Evolutionary conservation across 768 basidiomycete genomes (phyloP).

Genomic region (Gymnopilus junonius): DNA sequence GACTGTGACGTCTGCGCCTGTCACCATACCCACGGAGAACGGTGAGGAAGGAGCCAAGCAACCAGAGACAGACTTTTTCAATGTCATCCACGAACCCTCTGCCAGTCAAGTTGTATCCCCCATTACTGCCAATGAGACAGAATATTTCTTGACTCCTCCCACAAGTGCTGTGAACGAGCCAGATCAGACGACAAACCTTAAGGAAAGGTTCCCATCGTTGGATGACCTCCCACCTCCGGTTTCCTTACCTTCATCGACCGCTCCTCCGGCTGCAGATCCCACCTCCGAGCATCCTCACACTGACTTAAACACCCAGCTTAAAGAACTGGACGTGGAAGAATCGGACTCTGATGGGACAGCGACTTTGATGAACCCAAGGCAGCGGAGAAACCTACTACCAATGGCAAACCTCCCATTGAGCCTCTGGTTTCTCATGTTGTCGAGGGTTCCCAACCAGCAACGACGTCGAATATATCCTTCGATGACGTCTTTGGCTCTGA

Average conservation of each 20-base stretch:
- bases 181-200: constrained; percentile 14
- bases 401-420: constrained; percentile 13
- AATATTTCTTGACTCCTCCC: constrained; percentile 66
- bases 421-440: neutral
- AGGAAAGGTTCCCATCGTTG: constrained; percentile 33
- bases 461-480: constrained; percentile 18
- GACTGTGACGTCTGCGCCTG: neutral
- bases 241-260: constrained; percentile 35
- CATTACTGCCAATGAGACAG: constrained; percentile 41
- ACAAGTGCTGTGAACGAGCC: constrained; percentile 36
- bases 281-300: constrained; percentile 41
- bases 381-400: constrained; percentile 24
- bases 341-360: constrained; percentile 55
- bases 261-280: constrained; percentile 21
- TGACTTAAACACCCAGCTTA: constrained; percentile 54
- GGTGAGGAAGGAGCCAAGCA: constrained; percentile 3
- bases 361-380: constrained; percentile 45
- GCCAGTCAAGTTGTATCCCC: constrained; percentile 27
- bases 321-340: constrained; percentile 62
- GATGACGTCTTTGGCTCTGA: constrained; percentile 30
- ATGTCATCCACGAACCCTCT: constrained; percentile 12
- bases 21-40: neutral
- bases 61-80: constrained; percentile 17
- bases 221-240: constrained; percentile 43
- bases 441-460: neutral